These are phyloP conservation scores for Debaryomyces psychrophilus DNA, from an alignment of 1,139 yeast species.

Conservation along the genomic window DNA sequence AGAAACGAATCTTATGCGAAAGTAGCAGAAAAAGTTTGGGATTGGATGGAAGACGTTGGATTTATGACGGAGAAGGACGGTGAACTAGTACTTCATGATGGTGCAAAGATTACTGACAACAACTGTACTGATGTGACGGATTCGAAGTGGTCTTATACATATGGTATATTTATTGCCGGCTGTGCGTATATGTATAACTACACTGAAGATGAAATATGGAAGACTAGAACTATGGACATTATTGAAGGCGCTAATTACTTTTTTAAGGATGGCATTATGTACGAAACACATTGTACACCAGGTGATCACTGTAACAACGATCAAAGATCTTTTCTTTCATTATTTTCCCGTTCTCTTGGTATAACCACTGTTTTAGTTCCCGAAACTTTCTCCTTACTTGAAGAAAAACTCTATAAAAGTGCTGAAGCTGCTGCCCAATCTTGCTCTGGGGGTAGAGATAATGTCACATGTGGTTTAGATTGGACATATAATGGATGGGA, in stretches of 20 bases:
- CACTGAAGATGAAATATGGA: conserved; percentile 64
- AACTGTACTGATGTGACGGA: conserved; percentile 60
- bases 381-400: conserved; percentile 43
- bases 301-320: conserved; percentile 63
- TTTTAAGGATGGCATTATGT: conserved; percentile 53
- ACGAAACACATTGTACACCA: conserved; percentile 66
- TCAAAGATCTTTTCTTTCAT: conserved; percentile 77
- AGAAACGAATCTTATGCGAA: conserved; percentile 62
- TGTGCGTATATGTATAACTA: conserved; percentile 69
- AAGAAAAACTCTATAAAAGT: conserved; percentile 48
- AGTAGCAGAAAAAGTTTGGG: conserved; percentile 68
- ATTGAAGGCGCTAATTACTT: conserved; percentile 51
- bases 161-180: conserved; percentile 75
- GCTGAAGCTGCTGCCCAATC: conserved; percentile 72
- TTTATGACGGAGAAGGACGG: conserved; percentile 45
- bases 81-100: conserved; percentile 62
- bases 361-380: conserved; percentile 62
- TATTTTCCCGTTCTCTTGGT: conserved; percentile 68
- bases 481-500: conserved; percentile 67
- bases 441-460: conserved; percentile 73
- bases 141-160: conserved; percentile 76
- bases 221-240: conserved; percentile 50
- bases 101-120: conserved; percentile 61
- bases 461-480: conserved; percentile 74
- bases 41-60: conserved; percentile 63